These are phyloP conservation scores for Leucocoprinus leucothites DNA, from an alignment of 768 basidiomycete genomes.

Conservation along the genomic window DNA sequence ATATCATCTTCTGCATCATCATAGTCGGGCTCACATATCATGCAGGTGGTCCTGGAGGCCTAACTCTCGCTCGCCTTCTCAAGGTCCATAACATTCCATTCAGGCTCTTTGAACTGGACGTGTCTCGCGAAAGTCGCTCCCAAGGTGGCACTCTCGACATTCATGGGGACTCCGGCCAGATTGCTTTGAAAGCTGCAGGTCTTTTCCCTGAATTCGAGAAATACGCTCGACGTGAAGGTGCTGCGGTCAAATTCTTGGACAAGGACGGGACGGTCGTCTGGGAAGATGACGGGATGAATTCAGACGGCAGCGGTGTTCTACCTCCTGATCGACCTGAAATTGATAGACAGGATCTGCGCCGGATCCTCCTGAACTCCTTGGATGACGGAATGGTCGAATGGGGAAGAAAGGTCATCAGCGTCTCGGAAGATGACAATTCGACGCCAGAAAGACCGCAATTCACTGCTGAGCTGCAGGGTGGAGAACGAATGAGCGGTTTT, in stretches of 20 bases:
- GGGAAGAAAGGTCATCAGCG: slow-evolving; percentile 17
- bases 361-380: slow-evolving; percentile 23
- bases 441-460: slow-evolving; percentile 12
- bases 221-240: slow-evolving; percentile 17
- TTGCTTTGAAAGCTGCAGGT: slow-evolving; percentile 21
- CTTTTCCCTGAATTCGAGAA: slow-evolving; percentile 21
- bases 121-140: slow-evolving; percentile 16
- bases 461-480: slow-evolving; percentile 13
- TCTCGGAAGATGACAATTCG: slow-evolving; percentile 1
- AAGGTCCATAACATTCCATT: slow-evolving; percentile 12
- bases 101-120: slow-evolving; percentile 23
- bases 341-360: slow-evolving; percentile 21
- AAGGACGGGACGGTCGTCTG: slow-evolving; percentile 12
- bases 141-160: slow-evolving; percentile 28
- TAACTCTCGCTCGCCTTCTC: slow-evolving; percentile 25
- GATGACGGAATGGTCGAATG: slow-evolving; percentile 19
- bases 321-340: slow-evolving; percentile 21
- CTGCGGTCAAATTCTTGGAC: slow-evolving; percentile 16
- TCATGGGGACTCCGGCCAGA: slow-evolving; percentile 21
- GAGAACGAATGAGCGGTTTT: slow-evolving; percentile 12
- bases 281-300: slow-evolving; percentile 4
- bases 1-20: too few relatives aligned
- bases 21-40: not conserved
- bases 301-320: not conserved
- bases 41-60: slow-evolving; percentile 22